These are phyloP conservation scores for Stachybotrys echinatus DNA, from an alignment of 2,329 filamentous ascomycete species.

Conservation along the genomic window DNA sequence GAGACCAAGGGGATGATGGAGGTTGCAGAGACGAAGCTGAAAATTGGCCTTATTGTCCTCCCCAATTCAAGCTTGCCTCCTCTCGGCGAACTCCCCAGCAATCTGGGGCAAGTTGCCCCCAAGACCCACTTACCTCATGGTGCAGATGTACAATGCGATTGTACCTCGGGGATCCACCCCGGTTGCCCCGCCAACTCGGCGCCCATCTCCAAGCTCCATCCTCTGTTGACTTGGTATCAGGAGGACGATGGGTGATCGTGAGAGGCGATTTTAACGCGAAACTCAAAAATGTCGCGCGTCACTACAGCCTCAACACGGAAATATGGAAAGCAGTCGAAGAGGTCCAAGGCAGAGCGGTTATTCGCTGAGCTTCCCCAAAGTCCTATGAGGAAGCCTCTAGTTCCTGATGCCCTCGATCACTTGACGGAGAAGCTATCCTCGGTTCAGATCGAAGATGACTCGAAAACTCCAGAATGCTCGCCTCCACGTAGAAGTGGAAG, in stretches of 20 bases:
- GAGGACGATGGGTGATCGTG: not conserved
- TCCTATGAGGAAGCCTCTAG: conserved; percentile 31
- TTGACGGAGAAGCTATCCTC: conserved; percentile 28
- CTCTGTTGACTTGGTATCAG: not conserved
- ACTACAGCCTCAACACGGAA: conserved; percentile 23
- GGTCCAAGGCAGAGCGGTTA: conserved; percentile 40
- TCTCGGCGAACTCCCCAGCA: conserved; percentile 5
- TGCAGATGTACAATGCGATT: not conserved
- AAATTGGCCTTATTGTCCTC: conserved; percentile 13
- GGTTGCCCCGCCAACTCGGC: conserved; percentile 6
- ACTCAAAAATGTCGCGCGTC: not conserved
- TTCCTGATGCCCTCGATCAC: conserved; percentile 11
- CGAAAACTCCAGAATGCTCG: not conserved
- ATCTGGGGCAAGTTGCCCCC: conserved; percentile 11
- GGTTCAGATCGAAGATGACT: conserved; percentile 15
- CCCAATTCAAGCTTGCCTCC: not conserved
- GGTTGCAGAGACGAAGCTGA: conserved; percentile 12
- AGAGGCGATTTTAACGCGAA: not conserved
- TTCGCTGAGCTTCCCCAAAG: conserved; percentile 49
- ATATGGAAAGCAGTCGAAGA: conserved; percentile 46
- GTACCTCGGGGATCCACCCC: not conserved
- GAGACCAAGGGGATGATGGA: conserved; percentile 7
- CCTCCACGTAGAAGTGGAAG: conserved; percentile 2
- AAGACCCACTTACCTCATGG: conserved; percentile 1
- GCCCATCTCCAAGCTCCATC: not conserved